phyloP scores from a whole-genome alignment of 1,284 basidiomycete genomes.

The Ganoderma meredithae region DNA sequence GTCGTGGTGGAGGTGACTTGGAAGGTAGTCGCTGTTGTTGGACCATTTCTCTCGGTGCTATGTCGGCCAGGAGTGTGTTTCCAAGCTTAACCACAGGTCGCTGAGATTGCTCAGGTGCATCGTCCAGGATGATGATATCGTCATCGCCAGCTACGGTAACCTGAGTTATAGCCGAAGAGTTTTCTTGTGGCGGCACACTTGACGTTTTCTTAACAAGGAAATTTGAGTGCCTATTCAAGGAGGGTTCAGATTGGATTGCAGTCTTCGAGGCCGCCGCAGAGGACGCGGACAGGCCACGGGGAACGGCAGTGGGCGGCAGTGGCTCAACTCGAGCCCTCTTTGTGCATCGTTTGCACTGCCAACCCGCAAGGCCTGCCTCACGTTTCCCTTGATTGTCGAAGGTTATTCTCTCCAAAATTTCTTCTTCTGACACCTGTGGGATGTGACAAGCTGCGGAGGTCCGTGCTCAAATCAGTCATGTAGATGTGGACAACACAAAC shows the following conservation, averaged over 20 bases:
- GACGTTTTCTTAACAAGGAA: too few relatives aligned
- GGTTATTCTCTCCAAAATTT: constrained; percentile 24
- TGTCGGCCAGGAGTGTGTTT: too few relatives aligned
- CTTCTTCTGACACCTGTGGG: constrained; percentile 29
- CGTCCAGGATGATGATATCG: constrained; percentile 14
- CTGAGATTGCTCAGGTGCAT: not conserved
- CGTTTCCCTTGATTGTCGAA: constrained; percentile 25
- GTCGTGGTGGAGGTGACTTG: not conserved
- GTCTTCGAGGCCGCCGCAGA: not conserved
- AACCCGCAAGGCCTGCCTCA: constrained; percentile 18
- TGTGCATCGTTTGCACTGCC: constrained; percentile 28
- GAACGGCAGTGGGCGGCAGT: not conserved
- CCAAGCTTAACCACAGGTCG: not conserved
- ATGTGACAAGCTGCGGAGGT: constrained; percentile 32
- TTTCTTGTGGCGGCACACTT: not conserved
- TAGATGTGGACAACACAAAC: not conserved
- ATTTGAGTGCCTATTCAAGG: not conserved
- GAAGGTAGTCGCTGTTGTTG: not conserved
- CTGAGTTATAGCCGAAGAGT: not conserved
- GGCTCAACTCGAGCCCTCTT: constrained; percentile 20
- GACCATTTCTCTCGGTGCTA: too few relatives aligned
- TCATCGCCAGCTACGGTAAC: constrained; percentile 4
- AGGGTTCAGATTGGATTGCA: not conserved
- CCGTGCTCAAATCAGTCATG: not conserved
- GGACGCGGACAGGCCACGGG: not conserved